Base-by-base conservation (phyloP, 768 basidiomycete genomes). In the Dacryopinax spathularia region DNA sequence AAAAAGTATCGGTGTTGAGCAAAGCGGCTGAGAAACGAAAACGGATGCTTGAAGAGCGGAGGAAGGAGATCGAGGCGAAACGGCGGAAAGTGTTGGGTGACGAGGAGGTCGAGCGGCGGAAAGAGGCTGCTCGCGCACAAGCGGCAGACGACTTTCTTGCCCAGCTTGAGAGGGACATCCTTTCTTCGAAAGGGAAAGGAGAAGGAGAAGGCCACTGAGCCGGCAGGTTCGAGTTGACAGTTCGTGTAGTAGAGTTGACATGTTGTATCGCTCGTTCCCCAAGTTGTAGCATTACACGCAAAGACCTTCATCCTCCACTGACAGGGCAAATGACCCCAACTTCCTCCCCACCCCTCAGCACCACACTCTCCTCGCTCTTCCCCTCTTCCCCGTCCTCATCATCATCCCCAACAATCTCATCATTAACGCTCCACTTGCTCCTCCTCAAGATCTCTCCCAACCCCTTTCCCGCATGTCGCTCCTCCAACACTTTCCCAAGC, bases 291-390 rank as follows among this genome's bases (percentile, higher is more conserved):
- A 13, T 18, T 56, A 56, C 48, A 13, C 12, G 25, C 13, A 22
- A 9, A 7, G 7, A 15, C 13, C 35, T 33, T 71, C 72, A 89
- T 33, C 89, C 89, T 3, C 90, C 89, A 61, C 87, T 88, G 0
- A 91, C 88, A 9, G 87, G 89, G 67, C 86, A 86, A 41, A 91
- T 91, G 27, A 91, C 79, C 15, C 84, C 88, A 7, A 90, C 81
- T 68, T 88, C 85, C 72, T 91, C 88, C 22, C 87, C 88, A 12
- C 87, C 86, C 44, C 73, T 78, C 48, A 91, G 72, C 48, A 62
- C 61, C 44, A 35, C 64, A 10, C n/a, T 12, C 44, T 63, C 65
- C 10, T 27, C 60, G 15, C 35, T 33, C 27, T 61, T 59, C 1
- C 33, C 37, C 34, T 65, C 64, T 62, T 66, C 64, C 20, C 81